Evolutionary conservation across 495 filamentous ascomycete species (phyloP).

Genomic region (Penicillium flavigenum): DNA sequence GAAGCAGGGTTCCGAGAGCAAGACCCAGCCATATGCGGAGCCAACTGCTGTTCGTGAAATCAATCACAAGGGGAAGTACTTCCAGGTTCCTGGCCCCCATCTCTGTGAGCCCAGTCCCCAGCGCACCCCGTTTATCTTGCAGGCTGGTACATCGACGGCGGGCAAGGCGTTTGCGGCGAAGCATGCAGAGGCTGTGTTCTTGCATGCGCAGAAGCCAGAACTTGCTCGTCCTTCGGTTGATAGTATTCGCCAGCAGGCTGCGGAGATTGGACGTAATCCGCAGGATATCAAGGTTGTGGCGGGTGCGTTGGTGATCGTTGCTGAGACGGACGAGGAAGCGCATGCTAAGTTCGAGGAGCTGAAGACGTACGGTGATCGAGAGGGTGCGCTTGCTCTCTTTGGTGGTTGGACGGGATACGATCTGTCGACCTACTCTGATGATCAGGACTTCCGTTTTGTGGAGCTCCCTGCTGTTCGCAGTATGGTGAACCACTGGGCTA

Average conservation of each 20-base stretch:
- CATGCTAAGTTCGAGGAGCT: conserved; percentile 50
- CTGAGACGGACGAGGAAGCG: conserved; percentile 54
- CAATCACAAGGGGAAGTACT: conserved; percentile 66
- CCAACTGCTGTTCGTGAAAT: conserved; percentile 59
- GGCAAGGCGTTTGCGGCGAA: conserved; percentile 64
- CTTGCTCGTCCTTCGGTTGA: conserved; percentile 46
- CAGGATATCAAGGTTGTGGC: conserved; percentile 53
- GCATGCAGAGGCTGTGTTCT: conserved; percentile 54
- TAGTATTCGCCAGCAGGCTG: conserved; percentile 49
- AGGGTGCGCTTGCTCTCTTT: conserved; percentile 55
- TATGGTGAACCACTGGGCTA: conserved; percentile 44
- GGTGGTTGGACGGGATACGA: conserved; percentile 58
- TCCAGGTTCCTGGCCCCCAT: conserved; percentile 62
- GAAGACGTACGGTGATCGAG: conserved; percentile 46
- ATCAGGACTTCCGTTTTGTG: conserved; percentile 56
- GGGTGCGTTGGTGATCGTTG: conserved; percentile 50
- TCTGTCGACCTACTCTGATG: conserved; percentile 47
- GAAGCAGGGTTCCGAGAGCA: conserved; percentile 14
- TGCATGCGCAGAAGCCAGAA: conserved; percentile 50
- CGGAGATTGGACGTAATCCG: conserved; percentile 44
- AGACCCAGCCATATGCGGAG: conserved; percentile 52
- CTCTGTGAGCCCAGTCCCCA: conserved; percentile 65
- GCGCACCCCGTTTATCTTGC: conserved; percentile 63
- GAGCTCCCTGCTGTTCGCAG: conserved; percentile 57
- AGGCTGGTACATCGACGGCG: conserved; percentile 61